These are phyloP conservation scores for Trametes cingulata DNA, from an alignment of 768 basidiomycete species.

Conservation along the genomic window DNA sequence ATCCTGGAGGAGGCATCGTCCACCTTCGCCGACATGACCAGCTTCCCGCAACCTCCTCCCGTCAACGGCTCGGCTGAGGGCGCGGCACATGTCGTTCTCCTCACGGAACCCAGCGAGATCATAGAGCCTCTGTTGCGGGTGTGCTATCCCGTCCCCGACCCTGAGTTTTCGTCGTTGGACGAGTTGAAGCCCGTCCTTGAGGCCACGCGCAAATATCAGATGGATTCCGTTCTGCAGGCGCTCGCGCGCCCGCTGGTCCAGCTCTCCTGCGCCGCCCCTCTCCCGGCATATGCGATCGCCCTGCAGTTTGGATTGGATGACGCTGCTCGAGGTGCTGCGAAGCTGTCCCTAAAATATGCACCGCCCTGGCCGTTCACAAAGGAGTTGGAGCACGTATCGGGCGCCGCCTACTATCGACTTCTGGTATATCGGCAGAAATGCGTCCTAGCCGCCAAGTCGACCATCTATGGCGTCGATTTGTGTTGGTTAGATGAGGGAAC, in stretches of 20 bases:
- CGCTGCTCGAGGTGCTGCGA: conserved; percentile 61
- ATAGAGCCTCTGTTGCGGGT: conserved; percentile 3
- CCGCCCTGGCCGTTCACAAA: neutral
- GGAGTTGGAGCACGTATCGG: neutral
- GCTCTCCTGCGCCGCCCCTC: neutral
- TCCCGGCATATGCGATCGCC: conserved; percentile 1
- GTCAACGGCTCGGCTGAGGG: neutral
- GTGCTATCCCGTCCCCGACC: conserved; percentile 4
- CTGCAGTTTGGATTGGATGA: conserved; percentile 51
- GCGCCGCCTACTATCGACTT: neutral
- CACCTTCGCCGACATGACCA: conserved; percentile 14
- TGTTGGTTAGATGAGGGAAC: neutral
- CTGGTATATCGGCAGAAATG: neutral
- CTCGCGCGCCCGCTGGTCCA: neutral
- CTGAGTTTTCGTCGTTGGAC: neutral
- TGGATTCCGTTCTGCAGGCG: neutral
- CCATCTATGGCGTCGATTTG: neutral
- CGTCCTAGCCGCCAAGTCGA: neutral
- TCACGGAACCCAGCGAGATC: conserved; percentile 2
- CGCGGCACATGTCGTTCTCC: neutral
- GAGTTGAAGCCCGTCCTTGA: conserved; percentile 5
- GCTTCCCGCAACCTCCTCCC: conserved; percentile 17
- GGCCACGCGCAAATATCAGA: conserved; percentile 8
- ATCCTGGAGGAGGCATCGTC: conserved; percentile 6
- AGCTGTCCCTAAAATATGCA: neutral